Evolutionary conservation across 805 yeast genomes (phyloP).

Genomic region (Kluyveromyces dobzhanskii): DNA sequence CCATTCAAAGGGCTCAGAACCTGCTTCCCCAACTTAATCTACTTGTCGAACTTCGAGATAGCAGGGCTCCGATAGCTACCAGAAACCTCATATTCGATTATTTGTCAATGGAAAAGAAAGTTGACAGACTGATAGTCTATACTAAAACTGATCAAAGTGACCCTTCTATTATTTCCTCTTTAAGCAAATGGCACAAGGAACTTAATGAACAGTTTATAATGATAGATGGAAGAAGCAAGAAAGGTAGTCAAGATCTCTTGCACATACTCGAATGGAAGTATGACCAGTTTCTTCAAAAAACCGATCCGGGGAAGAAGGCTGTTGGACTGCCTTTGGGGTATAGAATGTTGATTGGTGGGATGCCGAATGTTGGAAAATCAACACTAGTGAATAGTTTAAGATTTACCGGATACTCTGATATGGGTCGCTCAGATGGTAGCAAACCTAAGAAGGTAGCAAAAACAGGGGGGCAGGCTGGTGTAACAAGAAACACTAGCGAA

Average conservation of each 20-base stretch:
- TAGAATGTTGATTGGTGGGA: constrained; percentile 71
- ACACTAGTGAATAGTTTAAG: constrained; percentile 73
- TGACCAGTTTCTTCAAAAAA: constrained; percentile 22
- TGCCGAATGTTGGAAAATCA: constrained; percentile 98
- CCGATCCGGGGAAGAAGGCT: constrained; percentile 17
- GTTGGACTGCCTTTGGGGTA: constrained; percentile 83
- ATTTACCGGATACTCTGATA: constrained; percentile 26
- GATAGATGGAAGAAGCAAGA: constrained; percentile 47
- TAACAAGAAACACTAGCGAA: constrained; percentile 73
- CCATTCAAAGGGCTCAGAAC: constrained; percentile 56
- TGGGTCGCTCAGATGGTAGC: constrained; percentile 9
- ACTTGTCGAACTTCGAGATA: constrained; percentile 77
- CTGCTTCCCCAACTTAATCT: constrained; percentile 75
- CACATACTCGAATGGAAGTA: constrained; percentile 40
- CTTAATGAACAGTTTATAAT: constrained; percentile 38
- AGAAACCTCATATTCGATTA: constrained; percentile 72
- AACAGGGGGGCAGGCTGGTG: constrained; percentile 87
- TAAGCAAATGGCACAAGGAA: constrained; percentile 38
- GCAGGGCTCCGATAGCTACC: constrained; percentile 82
- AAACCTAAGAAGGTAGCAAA: constrained; percentile 57
- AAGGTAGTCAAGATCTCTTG: constrained; percentile 44
- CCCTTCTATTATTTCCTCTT: constrained; percentile 15
- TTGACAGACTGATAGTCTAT: constrained; percentile 43
- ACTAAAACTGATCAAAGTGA: constrained; percentile 54
- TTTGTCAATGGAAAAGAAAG: constrained; percentile 35